These are phyloP conservation scores for Pyricularia grisea DNA, from an alignment of 2,329 filamentous ascomycete species.

Conservation along the genomic window DNA sequence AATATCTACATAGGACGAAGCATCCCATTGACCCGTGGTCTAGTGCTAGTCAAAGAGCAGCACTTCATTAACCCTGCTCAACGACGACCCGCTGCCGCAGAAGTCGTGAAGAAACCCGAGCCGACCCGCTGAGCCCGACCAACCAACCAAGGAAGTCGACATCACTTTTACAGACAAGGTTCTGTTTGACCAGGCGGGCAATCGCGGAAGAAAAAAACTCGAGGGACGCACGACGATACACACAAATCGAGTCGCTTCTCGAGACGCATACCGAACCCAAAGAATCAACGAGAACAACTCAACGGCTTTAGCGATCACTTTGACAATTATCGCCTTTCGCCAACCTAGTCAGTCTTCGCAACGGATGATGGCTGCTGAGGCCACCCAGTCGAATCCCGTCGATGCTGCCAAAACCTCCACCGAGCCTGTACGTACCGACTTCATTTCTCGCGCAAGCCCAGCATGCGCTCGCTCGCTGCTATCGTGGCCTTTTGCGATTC, in stretches of 20 bases:
- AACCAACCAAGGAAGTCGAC: constrained; percentile 3
- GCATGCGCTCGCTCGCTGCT: not conserved
- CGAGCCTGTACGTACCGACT: constrained; percentile 24
- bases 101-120: not conserved
- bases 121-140: constrained; percentile 1
- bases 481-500: not conserved
- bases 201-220: not conserved
- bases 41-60: not conserved
- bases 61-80: not conserved
- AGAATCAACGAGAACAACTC: constrained; percentile 5
- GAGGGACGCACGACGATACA: not conserved
- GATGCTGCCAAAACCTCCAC: constrained; percentile 41
- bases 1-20: not conserved
- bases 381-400: constrained; percentile 41
- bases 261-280: not conserved
- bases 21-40: not conserved
- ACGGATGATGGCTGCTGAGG: constrained; percentile 59
- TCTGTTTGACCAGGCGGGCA: not conserved
- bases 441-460: not conserved
- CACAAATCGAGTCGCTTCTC: not conserved
- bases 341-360: constrained; percentile 23
- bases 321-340: constrained; percentile 5
- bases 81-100: not conserved
- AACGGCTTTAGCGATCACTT: constrained; percentile 10
- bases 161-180: not conserved